Base-by-base conservation (phyloP, 441 rosid species). In the Gossypium davidsonii region DNA sequence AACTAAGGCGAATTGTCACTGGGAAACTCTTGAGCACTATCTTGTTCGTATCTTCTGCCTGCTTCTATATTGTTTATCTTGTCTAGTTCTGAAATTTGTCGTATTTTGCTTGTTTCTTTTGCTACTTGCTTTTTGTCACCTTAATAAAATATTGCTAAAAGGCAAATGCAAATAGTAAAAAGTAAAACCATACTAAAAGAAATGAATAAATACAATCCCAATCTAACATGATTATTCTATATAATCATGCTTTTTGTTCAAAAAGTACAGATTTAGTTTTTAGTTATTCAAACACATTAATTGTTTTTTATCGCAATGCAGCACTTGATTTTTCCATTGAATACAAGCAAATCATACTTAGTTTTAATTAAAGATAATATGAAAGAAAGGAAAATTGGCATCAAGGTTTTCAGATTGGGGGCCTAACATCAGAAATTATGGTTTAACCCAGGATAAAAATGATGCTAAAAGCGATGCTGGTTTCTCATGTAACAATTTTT, bases 11-110 rank as follows among this genome's bases (percentile, higher is more conserved):
- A 85, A 81, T 76, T 79, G 77, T 79, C 89, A 85, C 53, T 93
- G 99, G 99, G 98, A 90, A 82, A 85, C 83, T 79, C 97, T 96
- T 51, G 98, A 93, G 82, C 84, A 78, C 78, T 96, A 93, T 88
- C 89, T 96, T 82, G 99, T 96, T 53, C 51, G 90, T 90, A 78
- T 74, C 77, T 79, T 83, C 75, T 76, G 39, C 80, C 66, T 80
- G 48, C 48, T 67, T 75, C 60, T 11, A 42, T 72, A 75, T 44
- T 61, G 48, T 66, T 17, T 37, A 3, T 15, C 23, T 62, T 18
- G 46, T 49, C 58, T 48, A n/a, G 42, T 60, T 60, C 28, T 67
- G 6, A 46, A 67, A 0, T 57, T 46, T 67, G 1, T 53, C 61
- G 23, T 63, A 10, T 64, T n/a, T 63, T 55, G 5, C 2, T 14